Conservation (phyloP, 495 filamentous ascomycete species). For the Aspergillus steynii region DNA sequence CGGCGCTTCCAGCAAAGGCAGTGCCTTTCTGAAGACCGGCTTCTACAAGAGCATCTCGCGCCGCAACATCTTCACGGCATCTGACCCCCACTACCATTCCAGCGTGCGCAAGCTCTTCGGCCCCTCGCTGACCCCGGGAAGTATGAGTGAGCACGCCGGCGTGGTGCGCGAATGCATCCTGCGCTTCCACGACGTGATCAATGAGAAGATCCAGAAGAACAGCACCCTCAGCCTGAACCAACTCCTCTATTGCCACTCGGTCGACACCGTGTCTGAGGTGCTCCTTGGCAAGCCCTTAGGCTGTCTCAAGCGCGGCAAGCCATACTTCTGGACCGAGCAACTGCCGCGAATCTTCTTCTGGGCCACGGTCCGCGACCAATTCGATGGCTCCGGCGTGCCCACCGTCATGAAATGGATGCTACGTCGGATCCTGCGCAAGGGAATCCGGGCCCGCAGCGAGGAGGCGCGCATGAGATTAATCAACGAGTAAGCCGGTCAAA, state of each 20-base stretch:
- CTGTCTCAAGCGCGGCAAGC: slow-evolving; percentile 25
- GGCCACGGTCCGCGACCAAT: slow-evolving; percentile 29
- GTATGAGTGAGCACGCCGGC: slow-evolving; percentile 21
- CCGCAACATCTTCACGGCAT: slow-evolving; percentile 29
- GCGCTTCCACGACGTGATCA: slow-evolving; percentile 19
- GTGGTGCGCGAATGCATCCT: slow-evolving; percentile 23
- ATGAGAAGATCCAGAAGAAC: slow-evolving; percentile 12
- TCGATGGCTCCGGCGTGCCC: slow-evolving; percentile 27
- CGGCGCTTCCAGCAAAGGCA: slow-evolving; percentile 21
- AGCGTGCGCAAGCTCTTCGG: slow-evolving; percentile 27
- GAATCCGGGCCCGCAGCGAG: slow-evolving; percentile 20
- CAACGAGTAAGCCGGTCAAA: slow-evolving; percentile 17
- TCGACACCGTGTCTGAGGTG: slow-evolving; percentile 30
- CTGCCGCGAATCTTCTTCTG: slow-evolving; percentile 31
- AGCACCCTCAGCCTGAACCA: slow-evolving; percentile 22
- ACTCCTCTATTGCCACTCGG: slow-evolving; percentile 27
- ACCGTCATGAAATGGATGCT: slow-evolving; percentile 30
- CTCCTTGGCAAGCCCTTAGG: slow-evolving; percentile 27
- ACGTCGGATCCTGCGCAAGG: slow-evolving; percentile 26
- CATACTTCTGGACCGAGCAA: slow-evolving; percentile 31
- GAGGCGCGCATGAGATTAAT: slow-evolving; percentile 29
- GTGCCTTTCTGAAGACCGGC: slow-evolving; percentile 24
- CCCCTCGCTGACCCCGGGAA: slow-evolving; percentile 23
- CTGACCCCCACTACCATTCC: slow-evolving; percentile 25
- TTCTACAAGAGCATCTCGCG: slow-evolving; percentile 30